These are phyloP conservation scores for Cytospora leucostoma DNA, from an alignment of 2,329 filamentous ascomycete genomes.

Conservation along the genomic window DNA sequence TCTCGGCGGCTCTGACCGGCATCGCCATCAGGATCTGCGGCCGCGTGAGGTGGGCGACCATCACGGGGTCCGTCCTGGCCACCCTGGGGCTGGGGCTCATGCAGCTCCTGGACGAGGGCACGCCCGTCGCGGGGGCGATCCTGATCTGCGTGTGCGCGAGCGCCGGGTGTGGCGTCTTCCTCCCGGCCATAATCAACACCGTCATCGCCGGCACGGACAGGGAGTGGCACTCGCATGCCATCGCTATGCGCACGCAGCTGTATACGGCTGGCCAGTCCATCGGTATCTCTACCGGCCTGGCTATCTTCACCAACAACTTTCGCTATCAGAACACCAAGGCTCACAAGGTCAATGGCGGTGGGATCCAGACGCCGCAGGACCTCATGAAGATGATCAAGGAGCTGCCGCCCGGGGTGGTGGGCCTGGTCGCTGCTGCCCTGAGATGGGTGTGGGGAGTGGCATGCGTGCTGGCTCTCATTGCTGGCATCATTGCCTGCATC, in stretches of 20 bases:
- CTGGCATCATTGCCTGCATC: background rate
- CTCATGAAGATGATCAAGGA: constrained; percentile 18
- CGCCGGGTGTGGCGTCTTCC: constrained; percentile 21
- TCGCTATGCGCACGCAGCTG: constrained; percentile 21
- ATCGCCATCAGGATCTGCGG: constrained; percentile 18
- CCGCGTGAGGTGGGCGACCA: constrained; percentile 15
- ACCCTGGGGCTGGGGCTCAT: constrained; percentile 17
- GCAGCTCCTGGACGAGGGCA: constrained; percentile 15
- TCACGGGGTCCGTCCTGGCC: constrained; percentile 6
- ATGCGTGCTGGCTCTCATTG: constrained; percentile 7
- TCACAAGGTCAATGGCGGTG: background rate
- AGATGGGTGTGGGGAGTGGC: constrained; percentile 21
- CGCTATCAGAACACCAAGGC: background rate
- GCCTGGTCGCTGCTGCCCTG: constrained; percentile 9
- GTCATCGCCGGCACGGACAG: constrained; percentile 22
- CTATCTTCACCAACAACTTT: constrained; percentile 25
- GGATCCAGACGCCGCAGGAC: constrained; percentile 12
- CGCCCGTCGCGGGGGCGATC: background rate
- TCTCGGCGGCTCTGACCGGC: constrained; percentile 12
- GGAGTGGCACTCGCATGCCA: constrained; percentile 23
- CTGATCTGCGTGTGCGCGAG: constrained; percentile 11
- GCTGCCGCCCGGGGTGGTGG: background rate
- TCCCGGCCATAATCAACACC: constrained; percentile 25
- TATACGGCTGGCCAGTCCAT: constrained; percentile 25
- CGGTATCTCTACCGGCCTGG: constrained; percentile 21